A percentile compares a stretch with the other conserved stretches of the same genome.
These are phyloP conservation scores for Microsporum ferrugineum DNA, from an alignment of 2,329 filamentous ascomycete species.

Conservation along the genomic window DNA sequence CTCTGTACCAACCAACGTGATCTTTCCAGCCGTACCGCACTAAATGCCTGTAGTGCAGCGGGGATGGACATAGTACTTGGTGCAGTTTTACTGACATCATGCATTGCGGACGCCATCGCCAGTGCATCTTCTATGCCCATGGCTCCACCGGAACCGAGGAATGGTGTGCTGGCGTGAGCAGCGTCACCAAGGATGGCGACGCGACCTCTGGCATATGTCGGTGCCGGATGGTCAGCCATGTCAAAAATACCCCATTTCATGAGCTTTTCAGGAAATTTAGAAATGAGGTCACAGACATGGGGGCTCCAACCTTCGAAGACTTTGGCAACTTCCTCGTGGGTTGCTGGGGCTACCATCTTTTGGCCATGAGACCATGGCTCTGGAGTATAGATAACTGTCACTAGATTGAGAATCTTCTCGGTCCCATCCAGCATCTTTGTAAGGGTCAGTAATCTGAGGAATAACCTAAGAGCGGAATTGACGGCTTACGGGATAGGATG, in stretches of 20 bases:
- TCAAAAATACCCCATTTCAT: conserved; percentile 5
- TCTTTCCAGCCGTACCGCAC: neutral
- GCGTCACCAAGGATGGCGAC: conserved; percentile 30
- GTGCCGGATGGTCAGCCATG: conserved; percentile 16
- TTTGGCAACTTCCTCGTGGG: neutral
- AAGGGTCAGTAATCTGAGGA: neutral
- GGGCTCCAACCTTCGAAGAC: conserved; percentile 1
- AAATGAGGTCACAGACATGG: neutral
- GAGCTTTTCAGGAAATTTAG: conserved; percentile 2
- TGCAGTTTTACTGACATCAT: conserved; percentile 17
- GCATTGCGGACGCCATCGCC: conserved; percentile 19
- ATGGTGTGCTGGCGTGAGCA: conserved; percentile 30
- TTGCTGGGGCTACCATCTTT: neutral
- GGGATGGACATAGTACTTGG: conserved; percentile 18
- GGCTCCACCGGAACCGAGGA: conserved; percentile 27
- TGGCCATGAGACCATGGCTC: conserved; percentile 1
- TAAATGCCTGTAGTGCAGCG: conserved; percentile 17
- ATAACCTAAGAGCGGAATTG: neutral
- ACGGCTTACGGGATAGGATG: neutral
- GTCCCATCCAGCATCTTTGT: neutral
- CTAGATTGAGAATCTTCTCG: neutral
- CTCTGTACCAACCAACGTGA: conserved; percentile 3
- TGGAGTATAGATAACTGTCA: neutral
- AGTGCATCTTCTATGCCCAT: conserved; percentile 31
- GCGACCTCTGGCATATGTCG: conserved; percentile 21